Base-by-base conservation (phyloP, 78 protist genomes). In the Guillardia theta region DNA sequence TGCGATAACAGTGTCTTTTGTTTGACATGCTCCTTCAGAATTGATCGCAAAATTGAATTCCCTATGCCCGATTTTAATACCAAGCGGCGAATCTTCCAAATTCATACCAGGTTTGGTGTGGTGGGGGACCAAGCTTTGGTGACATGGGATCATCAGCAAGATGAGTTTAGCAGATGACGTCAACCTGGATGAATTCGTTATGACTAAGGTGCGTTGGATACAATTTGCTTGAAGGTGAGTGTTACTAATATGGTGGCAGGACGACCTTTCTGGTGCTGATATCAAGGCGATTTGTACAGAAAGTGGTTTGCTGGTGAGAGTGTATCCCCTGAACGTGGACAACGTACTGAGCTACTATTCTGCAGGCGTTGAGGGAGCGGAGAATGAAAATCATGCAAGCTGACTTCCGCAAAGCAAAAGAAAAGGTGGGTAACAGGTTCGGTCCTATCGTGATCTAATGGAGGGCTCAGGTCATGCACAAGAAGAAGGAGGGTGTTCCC, bases 41-140 rank as follows among this genome's bases (percentile, higher is more conserved):
- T 99, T 93, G 99, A 99, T 92, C 93, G 99, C 39, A 99, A 99
- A 96, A 99, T 99, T 45, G 99, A 99, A 93, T 99, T 99, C 97
- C 99, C 99, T 4, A 93, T 99, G 41, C 99, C 99, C 45, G 99
- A 97, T 88, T 94, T 95, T 39, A 96, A 96, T 80, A 98, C 99
- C 48, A 98, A 98, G 87, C 97, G 94, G 18, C 90, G 78, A 58
- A 95, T 95, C 92, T 96, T 93, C 53, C 48, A 95, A 30, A 98
- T 99, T 80, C 99, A 98, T 96, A 97, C 99, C 6, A n/a, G n/a
- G n/a, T n/a, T n/a, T n/a, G n/a, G n/a, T n/a, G n/a, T 15, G 93
- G 87, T 53, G 64, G 19, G 64, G 64, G 64, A 62, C 21, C 76
- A 9, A 36, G 80, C 93, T 27, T 95, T 95, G 41, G 39, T 88